Base-by-base conservation (phyloP, 2,329 filamentous ascomycete species). In the Stenocarpella maydis region DNA sequence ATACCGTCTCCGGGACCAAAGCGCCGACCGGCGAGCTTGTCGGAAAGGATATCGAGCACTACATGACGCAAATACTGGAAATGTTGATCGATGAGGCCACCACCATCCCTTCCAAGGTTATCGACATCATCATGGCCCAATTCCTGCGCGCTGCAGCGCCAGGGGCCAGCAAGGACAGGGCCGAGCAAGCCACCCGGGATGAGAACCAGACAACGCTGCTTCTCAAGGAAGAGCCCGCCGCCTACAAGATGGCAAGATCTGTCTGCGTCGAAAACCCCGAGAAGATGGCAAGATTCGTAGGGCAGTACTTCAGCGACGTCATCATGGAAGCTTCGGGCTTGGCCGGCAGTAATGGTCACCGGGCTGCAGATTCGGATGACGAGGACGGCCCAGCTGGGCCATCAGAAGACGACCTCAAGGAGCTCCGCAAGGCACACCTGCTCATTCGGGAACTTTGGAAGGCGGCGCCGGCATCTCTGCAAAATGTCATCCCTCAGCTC, bases 301-400 rank as follows among this genome's bases (percentile, higher is more conserved):
- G 94, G 74, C 94, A 97, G 76, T 99, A 98, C 79, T 99, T 99
- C 79, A 97, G 94, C 80, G 94, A 97, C 68, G 94, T 98, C 64
- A 97, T 99, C 69, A 90, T 98, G 71, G 94, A 98, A 77, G 92
- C 94, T 4, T 94, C 90, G 45, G 88, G 84, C 15, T 85, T 88
- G 54, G 83, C 83, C 24, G 82, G 83, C 12, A 84, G 83, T 66
- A 91, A 89, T 72, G 88, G 87, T 5, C 83, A 85, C 67, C 87
- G 86, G 70, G 86, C 86, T 47, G 87, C 87, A 31, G 90, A 91
- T 24, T 86, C 84, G 0, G 88, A 92, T 70, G 89, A 91, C 60
- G 88, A 93, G 65, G 85, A 88, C 55, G 80, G 76, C 12, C 81
- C 84, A 17, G 80, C 83, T 37, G 92, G 90, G 0, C 91, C 92